Percentiles rank a stretch among this genome's conserved stretches.
These are phyloP conservation scores for Saccharomycopsis microspora DNA, from an alignment of 805 yeast genomes.

Conservation along the genomic window DNA sequence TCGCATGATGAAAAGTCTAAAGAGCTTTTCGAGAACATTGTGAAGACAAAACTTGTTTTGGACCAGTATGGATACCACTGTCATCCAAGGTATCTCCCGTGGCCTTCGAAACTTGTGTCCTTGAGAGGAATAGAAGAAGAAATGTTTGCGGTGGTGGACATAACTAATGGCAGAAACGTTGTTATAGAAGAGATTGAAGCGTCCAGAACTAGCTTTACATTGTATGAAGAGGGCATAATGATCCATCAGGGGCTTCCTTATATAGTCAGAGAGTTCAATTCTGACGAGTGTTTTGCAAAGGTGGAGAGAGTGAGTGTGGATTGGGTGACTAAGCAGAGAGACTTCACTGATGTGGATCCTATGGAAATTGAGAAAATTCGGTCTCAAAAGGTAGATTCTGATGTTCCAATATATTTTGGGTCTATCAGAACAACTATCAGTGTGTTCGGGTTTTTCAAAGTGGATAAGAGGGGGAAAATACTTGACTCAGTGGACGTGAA, in stretches of 20 bases:
- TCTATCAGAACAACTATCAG: constrained; percentile 55
- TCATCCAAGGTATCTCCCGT: constrained; percentile 53
- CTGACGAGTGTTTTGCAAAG: constrained; percentile 69
- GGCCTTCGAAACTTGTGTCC: constrained; percentile 70
- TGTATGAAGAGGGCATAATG: constrained; percentile 88
- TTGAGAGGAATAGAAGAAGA: constrained; percentile 78
- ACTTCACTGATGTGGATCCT: constrained; percentile 90
- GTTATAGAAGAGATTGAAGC: constrained; percentile 87
- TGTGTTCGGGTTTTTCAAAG: constrained; percentile 90
- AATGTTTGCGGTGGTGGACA: constrained; percentile 80
- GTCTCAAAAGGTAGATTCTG: constrained; percentile 32
- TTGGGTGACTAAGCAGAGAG: constrained; percentile 88
- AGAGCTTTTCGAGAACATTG: constrained; percentile 22
- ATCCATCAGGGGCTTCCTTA: constrained; percentile 91
- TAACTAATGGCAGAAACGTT: constrained; percentile 61
- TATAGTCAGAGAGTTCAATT: constrained; percentile 71
- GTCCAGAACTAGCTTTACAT: constrained; percentile 77
- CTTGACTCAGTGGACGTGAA: constrained; percentile 88
- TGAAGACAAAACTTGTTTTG: constrained; percentile 29
- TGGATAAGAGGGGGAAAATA: constrained; percentile 66
- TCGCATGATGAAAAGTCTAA: constrained; percentile 22
- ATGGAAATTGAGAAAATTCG: constrained; percentile 53
- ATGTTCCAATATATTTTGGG: constrained; percentile 66
- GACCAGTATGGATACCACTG: constrained; percentile 42
- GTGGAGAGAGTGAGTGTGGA: constrained; percentile 86